Evolutionary conservation across 345 rosid species (phyloP), one percentile per base, ranked within the genome.

Genomic region (Moringa oleifera): DNA sequence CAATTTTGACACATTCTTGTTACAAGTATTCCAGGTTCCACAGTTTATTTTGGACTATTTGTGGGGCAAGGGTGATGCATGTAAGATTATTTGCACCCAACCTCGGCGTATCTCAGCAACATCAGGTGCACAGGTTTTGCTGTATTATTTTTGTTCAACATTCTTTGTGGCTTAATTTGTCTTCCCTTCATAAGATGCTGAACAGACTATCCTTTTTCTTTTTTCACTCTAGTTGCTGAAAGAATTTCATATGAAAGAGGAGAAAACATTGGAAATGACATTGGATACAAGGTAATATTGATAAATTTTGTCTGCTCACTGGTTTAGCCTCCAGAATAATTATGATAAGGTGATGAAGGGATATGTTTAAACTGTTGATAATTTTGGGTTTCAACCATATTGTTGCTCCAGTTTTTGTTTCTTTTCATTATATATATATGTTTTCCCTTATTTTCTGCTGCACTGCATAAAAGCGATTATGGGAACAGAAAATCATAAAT

Each of bases 91-190:
- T 16, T 93, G 98, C 75, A 86, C 98, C 63, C 98, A 93, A 77
- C 98, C 98, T 67, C 96, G 98, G 59, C 96, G 98, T 71, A 87
- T 93, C 72, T 93, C 97, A 19, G 97, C 98, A 20, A 90, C 73
- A 63, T 93, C 98, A 75, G 97, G 98, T 93, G 59, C 28, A 11
- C 49, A 64, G 20, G 64, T 65, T 64, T 1, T 69, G 62, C 52
- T 25, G 61, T 24, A 51, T 19, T 52, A 50, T 53, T 51, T 18
- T 57, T 25, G 58, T 23, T 24, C 47, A 18, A 25, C 20, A 60
- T 46, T 36, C 62, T 33, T 45, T 21, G 50, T 73, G 59, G 36
- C 20, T 53, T 52, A n/a, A 54, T 45, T 24, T 57, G 58, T 16
- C 23, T 63, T 62, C 33, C 4, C 37, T 71, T 70, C 33, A 53